Evolutionary conservation across 129 eudicot species (phyloP).

Genomic region (Erigeron canadensis): DNA sequence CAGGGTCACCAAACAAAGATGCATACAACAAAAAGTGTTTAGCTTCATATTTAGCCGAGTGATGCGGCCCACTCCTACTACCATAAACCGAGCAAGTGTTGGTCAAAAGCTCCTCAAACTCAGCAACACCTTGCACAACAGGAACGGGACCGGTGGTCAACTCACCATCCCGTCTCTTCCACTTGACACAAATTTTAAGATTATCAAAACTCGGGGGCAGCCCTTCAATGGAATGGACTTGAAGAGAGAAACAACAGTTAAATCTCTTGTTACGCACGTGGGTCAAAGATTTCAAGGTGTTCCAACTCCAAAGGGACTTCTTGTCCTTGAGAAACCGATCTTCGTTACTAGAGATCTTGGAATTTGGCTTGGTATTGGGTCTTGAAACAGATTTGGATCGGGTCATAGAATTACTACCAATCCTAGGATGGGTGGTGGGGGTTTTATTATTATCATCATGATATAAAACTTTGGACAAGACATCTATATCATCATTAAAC

Average conservation of each 20-base stretch:
- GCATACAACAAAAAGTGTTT: constrained; percentile 77
- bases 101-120: constrained; percentile 60
- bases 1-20: constrained; percentile 51
- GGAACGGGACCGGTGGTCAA: constrained; percentile 50
- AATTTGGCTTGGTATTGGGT: constrained; percentile 37
- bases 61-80: constrained; percentile 73
- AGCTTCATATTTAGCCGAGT: constrained; percentile 85
- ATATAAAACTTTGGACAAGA: constrained; percentile 56
- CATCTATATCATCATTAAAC: constrained; percentile 63
- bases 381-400: constrained; percentile 47
- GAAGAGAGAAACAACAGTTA: constrained; percentile 77
- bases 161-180: constrained; percentile 86
- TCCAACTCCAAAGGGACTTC: constrained; percentile 92
- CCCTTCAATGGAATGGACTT: constrained; percentile 73
- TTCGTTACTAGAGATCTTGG: constrained; percentile 35
- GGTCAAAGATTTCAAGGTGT: constrained; percentile 66
- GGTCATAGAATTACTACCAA: constrained; percentile 38
- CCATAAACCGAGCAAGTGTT: constrained; percentile 72
- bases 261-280: constrained; percentile 62
- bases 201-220: constrained; percentile 55
- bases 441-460: constrained; percentile 39
- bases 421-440: constrained; percentile 33
- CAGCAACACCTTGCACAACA: constrained; percentile 63
- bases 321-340: constrained; percentile 54
- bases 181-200: constrained; percentile 55